Conservation (phyloP, 495 filamentous ascomycete species). For the Xylaria cubensis region DNA sequence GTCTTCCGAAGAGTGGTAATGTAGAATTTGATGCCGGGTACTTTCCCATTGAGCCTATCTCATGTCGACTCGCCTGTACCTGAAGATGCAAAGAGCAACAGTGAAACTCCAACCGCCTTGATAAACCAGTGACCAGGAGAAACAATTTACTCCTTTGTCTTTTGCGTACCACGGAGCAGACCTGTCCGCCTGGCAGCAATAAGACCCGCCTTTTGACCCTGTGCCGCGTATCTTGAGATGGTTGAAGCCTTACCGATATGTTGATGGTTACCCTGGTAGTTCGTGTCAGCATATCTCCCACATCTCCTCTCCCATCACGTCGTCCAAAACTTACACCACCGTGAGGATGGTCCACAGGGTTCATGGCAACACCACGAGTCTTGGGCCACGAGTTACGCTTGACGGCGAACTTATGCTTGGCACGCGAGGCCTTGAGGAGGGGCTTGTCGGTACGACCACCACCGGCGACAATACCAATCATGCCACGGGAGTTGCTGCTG, state of each 20-base stretch:
- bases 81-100: constrained; percentile 65
- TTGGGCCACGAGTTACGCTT: constrained; percentile 99
- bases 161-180: constrained; percentile 99
- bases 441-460: constrained; percentile 99
- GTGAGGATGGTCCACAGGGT: constrained; percentile 99
- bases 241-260: constrained; percentile 99
- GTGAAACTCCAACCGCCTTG: constrained; percentile 60
- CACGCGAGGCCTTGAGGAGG: constrained; percentile 96
- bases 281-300: constrained; percentile 42
- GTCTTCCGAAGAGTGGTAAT: constrained; percentile 29
- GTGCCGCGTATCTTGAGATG: constrained; percentile 94
- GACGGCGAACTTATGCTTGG: constrained; percentile 99
- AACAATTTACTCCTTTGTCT: constrained; percentile 88
- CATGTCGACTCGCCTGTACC: constrained; percentile 53
- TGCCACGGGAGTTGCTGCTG: constrained; percentile 87
- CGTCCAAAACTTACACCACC: constrained; percentile 65
- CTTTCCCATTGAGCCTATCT: constrained; percentile 48
- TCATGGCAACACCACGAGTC: constrained; percentile 99
- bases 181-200: constrained; percentile 98
- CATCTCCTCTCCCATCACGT: background rate
- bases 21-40: constrained; percentile 44
- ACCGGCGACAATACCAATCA: constrained; percentile 99
- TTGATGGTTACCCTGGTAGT: constrained; percentile 93
- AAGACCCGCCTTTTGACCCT: constrained; percentile 99
- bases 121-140: constrained; percentile 55